Conservation (phyloP, 208 protist species). For the Wallacemonas collosoma region DNA sequence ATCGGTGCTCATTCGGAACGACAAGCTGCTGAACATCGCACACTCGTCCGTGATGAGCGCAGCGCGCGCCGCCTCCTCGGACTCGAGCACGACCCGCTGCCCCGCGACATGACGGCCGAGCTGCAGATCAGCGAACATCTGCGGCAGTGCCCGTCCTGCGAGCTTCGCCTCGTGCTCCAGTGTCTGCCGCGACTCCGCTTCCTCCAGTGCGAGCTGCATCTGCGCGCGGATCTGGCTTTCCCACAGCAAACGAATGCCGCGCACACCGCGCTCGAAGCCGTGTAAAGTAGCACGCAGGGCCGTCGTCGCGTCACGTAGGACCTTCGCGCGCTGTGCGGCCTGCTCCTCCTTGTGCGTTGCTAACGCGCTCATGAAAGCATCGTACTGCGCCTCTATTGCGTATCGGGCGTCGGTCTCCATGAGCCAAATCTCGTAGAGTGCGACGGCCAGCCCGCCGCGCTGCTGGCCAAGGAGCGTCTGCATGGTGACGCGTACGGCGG, state of each 20-base stretch:
- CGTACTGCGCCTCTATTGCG: conserved; percentile 35
- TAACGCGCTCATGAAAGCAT: conserved; percentile 35
- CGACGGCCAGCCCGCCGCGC: conserved; percentile 28
- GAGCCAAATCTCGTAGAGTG: conserved; percentile 43
- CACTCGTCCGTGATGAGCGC: conserved; percentile 53
- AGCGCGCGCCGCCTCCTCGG: conserved; percentile 48
- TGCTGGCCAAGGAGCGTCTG: conserved; percentile 35
- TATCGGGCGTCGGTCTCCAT: conserved; percentile 49
- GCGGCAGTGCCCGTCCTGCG: conserved; percentile 22
- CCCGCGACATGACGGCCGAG: conserved; percentile 2
- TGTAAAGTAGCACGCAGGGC: not conserved
- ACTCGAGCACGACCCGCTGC: conserved; percentile 37
- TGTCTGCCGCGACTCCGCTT: conserved; percentile 25
- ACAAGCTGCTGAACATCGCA: conserved; percentile 39
- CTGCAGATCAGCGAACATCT: not conserved
- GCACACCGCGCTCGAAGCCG: conserved; percentile 18
- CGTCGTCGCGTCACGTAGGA: conserved; percentile 23
- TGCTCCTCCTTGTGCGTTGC: conserved; percentile 23
- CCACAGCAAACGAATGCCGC: conserved; percentile 10
- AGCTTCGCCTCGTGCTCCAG: conserved; percentile 27
- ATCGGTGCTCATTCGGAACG: conserved; percentile 32
- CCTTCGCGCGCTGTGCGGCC: conserved; percentile 10
- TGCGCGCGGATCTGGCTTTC: conserved; percentile 26
- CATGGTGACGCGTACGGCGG: conserved; percentile 34
- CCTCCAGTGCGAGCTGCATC: conserved; percentile 22